Percentiles rank a stretch among this genome's conserved stretches.
These are phyloP conservation scores for Talaromyces thailandensis DNA, from an alignment of 495 filamentous ascomycete genomes.

Conservation along the genomic window DNA sequence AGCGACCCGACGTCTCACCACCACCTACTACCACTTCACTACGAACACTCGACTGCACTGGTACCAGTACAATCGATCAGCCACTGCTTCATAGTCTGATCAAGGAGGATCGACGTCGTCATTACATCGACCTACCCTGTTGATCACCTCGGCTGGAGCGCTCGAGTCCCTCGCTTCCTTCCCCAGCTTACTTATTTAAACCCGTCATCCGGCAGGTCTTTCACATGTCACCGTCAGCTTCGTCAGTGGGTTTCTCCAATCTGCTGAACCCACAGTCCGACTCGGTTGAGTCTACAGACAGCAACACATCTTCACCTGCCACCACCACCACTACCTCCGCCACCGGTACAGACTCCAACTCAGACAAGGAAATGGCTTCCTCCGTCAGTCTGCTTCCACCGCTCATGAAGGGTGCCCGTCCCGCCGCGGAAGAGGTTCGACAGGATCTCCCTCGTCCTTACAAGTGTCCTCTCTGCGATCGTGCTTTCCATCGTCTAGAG, in stretches of 20 bases:
- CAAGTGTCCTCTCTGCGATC: slow-evolving; percentile 97
- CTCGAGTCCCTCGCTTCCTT: slow-evolving; percentile 5
- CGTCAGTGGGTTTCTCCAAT: slow-evolving; percentile 69
- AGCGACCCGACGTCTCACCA: background rate
- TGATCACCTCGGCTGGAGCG: background rate
- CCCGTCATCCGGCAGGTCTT: slow-evolving; percentile 16
- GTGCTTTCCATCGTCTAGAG: slow-evolving; percentile 96
- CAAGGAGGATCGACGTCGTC: background rate
- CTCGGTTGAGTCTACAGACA: background rate
- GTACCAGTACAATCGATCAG: too few relatives aligned
- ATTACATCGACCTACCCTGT: too few relatives aligned
- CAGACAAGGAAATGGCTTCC: slow-evolving; percentile 46
- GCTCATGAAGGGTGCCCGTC: slow-evolving; percentile 56
- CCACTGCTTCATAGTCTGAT: too few relatives aligned
- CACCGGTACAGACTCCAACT: slow-evolving; percentile 24
- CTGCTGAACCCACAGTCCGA: slow-evolving; percentile 56
- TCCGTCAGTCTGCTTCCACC: slow-evolving; percentile 59
- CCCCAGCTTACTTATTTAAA: slow-evolving; percentile 9
- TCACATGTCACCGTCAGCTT: slow-evolving; percentile 68
- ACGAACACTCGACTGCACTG: background rate
- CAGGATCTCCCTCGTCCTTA: slow-evolving; percentile 91
- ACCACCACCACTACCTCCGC: slow-evolving; percentile 3
- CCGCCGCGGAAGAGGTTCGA: slow-evolving; percentile 46
- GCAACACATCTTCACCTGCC: slow-evolving; percentile 14
- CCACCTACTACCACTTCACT: background rate